These are phyloP conservation scores for Triticum timopheevii DNA, from an alignment of 176 grass and related monocot genomes.

Conservation along the genomic window DNA sequence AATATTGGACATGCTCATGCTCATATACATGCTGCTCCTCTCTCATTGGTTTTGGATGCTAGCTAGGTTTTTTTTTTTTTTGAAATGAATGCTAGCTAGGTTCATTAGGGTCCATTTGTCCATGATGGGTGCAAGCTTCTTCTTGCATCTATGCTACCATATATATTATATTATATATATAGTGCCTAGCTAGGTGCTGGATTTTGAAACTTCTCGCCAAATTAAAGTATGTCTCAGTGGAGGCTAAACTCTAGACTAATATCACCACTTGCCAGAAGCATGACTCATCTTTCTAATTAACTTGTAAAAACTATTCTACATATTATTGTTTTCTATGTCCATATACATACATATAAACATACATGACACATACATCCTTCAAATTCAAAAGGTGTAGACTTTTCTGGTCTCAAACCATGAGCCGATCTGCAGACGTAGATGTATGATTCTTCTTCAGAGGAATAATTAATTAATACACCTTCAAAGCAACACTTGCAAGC, in stretches of 20 bases:
- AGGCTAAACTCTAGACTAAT: background rate
- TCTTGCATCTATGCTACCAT: constrained; percentile 23
- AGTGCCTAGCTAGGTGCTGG: constrained; percentile 19
- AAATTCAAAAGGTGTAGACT: background rate
- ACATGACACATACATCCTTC: background rate
- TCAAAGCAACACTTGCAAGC: background rate
- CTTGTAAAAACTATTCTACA: background rate
- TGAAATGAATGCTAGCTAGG: constrained; percentile 26
- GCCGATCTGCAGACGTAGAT: background rate
- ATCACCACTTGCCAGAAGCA: background rate
- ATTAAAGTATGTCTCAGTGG: constrained; percentile 4
- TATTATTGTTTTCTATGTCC: background rate
- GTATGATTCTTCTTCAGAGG: background rate
- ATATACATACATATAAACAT: background rate
- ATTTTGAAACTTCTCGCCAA: constrained; percentile 1
- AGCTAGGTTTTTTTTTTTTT: background rate
- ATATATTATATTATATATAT: background rate
- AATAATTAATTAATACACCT: background rate
- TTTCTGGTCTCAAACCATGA: background rate
- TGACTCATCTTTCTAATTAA: constrained; percentile 15
- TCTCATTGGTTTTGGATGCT: constrained; percentile 36
- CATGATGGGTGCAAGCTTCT: constrained; percentile 27
- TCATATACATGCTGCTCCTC: background rate
- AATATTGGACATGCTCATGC: background rate
- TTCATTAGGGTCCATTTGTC: constrained; percentile 36